phyloP scores from a whole-genome alignment of 2,329 filamentous ascomycete species.

The Colletotrichum horii region DNA sequence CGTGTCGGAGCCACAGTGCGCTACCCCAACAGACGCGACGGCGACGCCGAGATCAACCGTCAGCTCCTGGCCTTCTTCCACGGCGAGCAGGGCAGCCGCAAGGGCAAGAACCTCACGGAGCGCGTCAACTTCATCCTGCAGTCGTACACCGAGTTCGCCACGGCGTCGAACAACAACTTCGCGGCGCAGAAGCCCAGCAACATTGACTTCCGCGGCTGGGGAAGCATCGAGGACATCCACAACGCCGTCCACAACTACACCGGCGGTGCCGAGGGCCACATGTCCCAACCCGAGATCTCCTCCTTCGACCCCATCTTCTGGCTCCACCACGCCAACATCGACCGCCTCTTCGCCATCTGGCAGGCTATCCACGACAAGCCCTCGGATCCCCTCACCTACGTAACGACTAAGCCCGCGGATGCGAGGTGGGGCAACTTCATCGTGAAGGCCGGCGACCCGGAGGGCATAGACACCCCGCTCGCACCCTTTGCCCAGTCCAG shows the following conservation, averaged over 20 bases:
- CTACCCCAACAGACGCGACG: neutral
- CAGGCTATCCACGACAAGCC: constrained; percentile 15
- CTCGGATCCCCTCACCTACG: constrained; percentile 1
- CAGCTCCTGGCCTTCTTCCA: constrained; percentile 1
- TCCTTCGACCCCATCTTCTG: constrained; percentile 70
- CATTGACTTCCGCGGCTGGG: constrained; percentile 8
- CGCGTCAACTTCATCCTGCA: constrained; percentile 16
- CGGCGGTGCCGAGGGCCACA: constrained; percentile 40
- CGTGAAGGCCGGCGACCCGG: constrained; percentile 26
- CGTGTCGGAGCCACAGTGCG: constrained; percentile 25
- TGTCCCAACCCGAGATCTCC: constrained; percentile 56
- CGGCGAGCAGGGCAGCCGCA: neutral
- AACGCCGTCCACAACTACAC: constrained; percentile 40
- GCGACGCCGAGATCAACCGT: neutral
- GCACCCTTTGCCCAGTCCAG: constrained; percentile 27
- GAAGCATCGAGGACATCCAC: constrained; percentile 41
- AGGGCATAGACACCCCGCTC: constrained; percentile 24
- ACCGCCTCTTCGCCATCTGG: constrained; percentile 19
- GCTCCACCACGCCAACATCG: constrained; percentile 37
- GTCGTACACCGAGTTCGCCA: constrained; percentile 13
- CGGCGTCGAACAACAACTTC: constrained; percentile 7
- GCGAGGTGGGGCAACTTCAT: constrained; percentile 33
- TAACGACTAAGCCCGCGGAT: neutral
- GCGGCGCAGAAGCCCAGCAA: neutral
- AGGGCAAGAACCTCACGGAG: constrained; percentile 16